phyloP scores from a whole-genome alignment of 2,329 filamentous ascomycete species.

The Berkeleyomyces basicola region DNA sequence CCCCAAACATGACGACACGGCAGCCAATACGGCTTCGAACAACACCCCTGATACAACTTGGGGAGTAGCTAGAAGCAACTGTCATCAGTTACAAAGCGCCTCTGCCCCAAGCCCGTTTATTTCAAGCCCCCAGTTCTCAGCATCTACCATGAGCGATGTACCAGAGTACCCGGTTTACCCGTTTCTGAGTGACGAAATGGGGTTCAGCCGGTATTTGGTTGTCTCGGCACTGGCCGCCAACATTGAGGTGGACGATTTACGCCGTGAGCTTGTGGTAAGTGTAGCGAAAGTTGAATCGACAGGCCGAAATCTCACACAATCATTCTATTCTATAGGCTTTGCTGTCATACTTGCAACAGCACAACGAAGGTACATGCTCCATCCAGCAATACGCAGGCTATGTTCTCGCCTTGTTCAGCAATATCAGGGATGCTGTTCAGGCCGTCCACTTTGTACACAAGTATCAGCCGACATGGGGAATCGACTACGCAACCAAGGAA shows the following conservation, averaged over 20 bases:
- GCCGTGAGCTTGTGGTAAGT: background rate
- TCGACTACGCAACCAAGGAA: background rate
- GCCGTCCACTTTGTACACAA: background rate
- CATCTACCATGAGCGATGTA: background rate
- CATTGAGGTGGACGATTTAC: background rate
- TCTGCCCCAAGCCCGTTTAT: background rate
- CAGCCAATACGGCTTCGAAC: background rate
- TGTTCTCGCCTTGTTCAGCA: background rate
- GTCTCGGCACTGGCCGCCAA: background rate
- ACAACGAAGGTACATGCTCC: background rate
- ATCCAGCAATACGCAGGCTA: background rate
- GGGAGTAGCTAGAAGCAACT: background rate
- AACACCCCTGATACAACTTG: background rate
- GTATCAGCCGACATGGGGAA: background rate
- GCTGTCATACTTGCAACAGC: background rate
- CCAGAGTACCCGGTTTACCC: background rate
- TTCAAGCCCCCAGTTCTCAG: background rate
- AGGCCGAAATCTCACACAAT: too few species aligned
- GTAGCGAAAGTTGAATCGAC: too few species aligned
- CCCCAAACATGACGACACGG: background rate
- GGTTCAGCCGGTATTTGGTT: background rate
- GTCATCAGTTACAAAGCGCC: background rate
- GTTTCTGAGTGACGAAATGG: background rate
- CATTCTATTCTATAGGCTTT: background rate
- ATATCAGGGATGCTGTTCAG: background rate